phyloP scores from a whole-genome alignment of 345 rosid genomes.

The Psidium guajava region DNA sequence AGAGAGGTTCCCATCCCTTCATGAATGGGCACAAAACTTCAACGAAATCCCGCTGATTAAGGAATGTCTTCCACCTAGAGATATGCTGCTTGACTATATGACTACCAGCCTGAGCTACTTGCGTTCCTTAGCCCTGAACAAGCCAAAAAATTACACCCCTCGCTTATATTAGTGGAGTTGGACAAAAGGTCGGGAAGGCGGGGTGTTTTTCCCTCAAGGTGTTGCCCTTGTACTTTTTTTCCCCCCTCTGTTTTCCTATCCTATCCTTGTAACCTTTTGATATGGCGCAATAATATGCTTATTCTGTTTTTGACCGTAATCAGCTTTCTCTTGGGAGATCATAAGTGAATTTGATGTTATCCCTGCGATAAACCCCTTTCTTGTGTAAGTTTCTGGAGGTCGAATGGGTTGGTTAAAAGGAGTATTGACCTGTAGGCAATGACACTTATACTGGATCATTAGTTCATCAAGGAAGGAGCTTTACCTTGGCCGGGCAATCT shows the following conservation, averaged over 20 bases:
- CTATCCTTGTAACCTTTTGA: not conserved
- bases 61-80: constrained; percentile 17
- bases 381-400: not conserved
- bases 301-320: not conserved
- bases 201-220: not conserved
- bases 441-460: not conserved
- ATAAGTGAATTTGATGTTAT: not conserved
- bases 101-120: not conserved
- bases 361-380: not conserved
- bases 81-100: constrained; percentile 1
- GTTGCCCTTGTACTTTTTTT: not conserved
- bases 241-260: not conserved
- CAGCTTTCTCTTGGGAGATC: not conserved
- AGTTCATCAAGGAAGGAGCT: too few species aligned
- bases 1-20: constrained; percentile 13
- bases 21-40: constrained; percentile 15
- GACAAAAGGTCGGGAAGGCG: too few species aligned
- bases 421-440: not conserved
- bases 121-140: constrained; percentile 10
- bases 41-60: constrained; percentile 7
- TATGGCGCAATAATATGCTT: not conserved
- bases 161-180: too few species aligned
- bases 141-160: not conserved
- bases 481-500: too few species aligned
- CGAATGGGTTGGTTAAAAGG: not conserved